phyloP scores from a whole-genome alignment of 441 rosid species.

The Syzygium malaccense region DNA sequence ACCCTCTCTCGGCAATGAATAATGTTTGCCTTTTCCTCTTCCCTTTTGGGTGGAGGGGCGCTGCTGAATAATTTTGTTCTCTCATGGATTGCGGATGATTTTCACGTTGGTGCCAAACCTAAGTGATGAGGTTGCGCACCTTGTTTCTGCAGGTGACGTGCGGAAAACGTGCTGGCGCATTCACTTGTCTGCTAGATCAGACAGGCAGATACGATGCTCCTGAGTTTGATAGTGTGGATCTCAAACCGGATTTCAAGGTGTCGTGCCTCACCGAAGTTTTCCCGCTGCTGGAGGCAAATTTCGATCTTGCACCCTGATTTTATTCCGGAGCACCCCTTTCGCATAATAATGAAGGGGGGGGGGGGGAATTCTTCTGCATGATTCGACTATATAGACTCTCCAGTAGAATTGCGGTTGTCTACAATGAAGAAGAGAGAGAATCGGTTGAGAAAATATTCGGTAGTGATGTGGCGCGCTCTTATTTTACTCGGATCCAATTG shows the following conservation, averaged over 20 bases:
- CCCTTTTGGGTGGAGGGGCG: background rate
- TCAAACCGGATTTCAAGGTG: constrained; percentile 72
- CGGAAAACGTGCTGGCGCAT: constrained; percentile 81
- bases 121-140: background rate
- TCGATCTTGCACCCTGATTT: constrained; percentile 46
- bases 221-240: constrained; percentile 38
- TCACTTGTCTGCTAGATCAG: constrained; percentile 86
- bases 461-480: no score
- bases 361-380: background rate
- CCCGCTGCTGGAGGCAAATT: constrained; percentile 54
- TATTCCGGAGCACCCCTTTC: background rate
- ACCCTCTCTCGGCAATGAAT: background rate
- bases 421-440: background rate
- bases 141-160: constrained; percentile 54
- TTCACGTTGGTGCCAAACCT: background rate
- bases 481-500: no score
- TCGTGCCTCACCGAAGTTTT: constrained; percentile 52
- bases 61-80: background rate
- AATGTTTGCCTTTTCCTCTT: background rate
- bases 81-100: background rate
- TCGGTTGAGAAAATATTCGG: background rate
- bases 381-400: background rate
- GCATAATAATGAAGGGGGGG: background rate
- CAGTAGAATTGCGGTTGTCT: background rate
- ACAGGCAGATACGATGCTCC: constrained; percentile 48